Conservation (phyloP, 805 yeast species). For the Kazachstania psychrophila region DNA sequence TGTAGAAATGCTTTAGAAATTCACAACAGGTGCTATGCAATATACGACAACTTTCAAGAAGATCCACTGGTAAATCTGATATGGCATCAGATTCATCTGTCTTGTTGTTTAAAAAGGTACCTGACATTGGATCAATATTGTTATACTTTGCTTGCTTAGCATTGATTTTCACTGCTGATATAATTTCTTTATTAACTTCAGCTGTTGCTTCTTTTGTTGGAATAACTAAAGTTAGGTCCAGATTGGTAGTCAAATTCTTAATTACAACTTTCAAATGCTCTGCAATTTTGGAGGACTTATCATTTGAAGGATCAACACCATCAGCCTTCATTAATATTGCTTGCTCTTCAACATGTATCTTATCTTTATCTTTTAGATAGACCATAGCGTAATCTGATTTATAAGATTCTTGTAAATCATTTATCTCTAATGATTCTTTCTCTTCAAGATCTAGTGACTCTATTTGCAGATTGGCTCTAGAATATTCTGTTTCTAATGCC, state of each 20-base stretch:
- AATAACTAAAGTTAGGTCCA: conserved; percentile 26
- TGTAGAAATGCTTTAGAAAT: conserved; percentile 69
- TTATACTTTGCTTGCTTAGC: conserved; percentile 42
- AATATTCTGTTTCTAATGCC: conserved; percentile 38
- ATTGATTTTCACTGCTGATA: conserved; percentile 41
- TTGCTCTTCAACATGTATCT: no score
- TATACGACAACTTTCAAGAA: conserved; percentile 44
- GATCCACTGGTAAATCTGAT: conserved; percentile 28
- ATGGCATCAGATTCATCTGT: conserved; percentile 26
- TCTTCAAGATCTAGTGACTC: conserved; percentile 33
- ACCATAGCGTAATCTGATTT: conserved; percentile 46
- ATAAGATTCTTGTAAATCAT: conserved; percentile 43
- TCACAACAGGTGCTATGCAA: conserved; percentile 69
- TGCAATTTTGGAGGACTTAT: no score
- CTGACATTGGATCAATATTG: conserved; percentile 19
- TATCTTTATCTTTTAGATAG: conserved; percentile 22
- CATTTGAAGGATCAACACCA: no score
- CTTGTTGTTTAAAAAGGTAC: conserved; percentile 20
- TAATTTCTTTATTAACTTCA: conserved; percentile 34
- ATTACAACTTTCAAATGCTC: no score
- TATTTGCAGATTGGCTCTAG: conserved; percentile 29
- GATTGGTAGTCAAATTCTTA: conserved; percentile 12
- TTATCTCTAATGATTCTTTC: conserved; percentile 38
- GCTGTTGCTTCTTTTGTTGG: conserved; percentile 18
- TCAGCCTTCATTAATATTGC: no score